Evolutionary conservation across 495 filamentous ascomycete genomes (phyloP).

Genomic region (Tuber calosporum): DNA sequence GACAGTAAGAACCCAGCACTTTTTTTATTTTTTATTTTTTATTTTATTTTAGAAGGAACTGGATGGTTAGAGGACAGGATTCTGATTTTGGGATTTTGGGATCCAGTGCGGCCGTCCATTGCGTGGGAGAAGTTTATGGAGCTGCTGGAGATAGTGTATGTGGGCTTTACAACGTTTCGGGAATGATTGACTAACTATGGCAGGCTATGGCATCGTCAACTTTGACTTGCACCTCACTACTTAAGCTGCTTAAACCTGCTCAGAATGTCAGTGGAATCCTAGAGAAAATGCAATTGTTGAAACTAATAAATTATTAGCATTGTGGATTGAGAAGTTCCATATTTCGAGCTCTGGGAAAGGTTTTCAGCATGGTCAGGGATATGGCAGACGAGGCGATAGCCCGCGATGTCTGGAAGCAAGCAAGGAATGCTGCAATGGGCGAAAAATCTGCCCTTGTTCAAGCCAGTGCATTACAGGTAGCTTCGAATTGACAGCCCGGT

Average conservation of each 20-base stretch:
- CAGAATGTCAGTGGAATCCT: conserved; percentile 50
- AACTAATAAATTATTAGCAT: conserved; percentile 43
- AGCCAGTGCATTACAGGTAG: conserved; percentile 49
- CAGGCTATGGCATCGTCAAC: conserved; percentile 67
- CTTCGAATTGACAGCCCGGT: not conserved
- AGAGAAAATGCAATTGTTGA: not conserved
- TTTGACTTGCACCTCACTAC: conserved; percentile 59
- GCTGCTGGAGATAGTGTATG: conserved; percentile 77
- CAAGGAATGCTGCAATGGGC: conserved; percentile 62
- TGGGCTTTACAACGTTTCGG: conserved; percentile 5
- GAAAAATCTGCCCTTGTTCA: conserved; percentile 83
- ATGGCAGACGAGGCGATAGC: conserved; percentile 80
- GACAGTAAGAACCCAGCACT: conserved; percentile 28
- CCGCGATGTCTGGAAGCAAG: conserved; percentile 89
- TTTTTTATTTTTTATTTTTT: conserved; percentile 11
- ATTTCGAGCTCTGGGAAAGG: conserved; percentile 71
- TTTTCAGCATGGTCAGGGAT: conserved; percentile 60
- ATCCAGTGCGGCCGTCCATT: conserved; percentile 75
- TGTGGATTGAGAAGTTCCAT: conserved; percentile 75
- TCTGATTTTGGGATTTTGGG: conserved; percentile 44
- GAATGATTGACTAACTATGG: conserved; percentile 9
- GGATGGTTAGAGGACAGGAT: conserved; percentile 8
- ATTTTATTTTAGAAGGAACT: not conserved
- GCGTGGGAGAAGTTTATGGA: conserved; percentile 80
- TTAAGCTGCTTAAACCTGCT: conserved; percentile 74